phyloP scores from a whole-genome alignment of 2,329 filamentous ascomycete species.

The Mycogone perniciosa region DNA sequence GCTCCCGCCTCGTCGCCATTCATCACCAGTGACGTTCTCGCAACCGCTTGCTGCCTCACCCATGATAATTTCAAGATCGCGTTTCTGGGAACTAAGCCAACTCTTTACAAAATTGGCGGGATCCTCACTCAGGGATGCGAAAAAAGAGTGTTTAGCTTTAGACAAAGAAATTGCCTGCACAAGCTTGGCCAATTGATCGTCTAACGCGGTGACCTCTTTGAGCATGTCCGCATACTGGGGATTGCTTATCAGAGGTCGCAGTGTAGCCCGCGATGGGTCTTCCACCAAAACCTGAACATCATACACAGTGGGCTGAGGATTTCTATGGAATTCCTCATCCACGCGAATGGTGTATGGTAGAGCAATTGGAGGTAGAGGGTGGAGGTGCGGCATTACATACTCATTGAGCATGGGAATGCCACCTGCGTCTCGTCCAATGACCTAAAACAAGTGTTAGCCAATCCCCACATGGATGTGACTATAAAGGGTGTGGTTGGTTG shows the following conservation, averaged over 20 bases:
- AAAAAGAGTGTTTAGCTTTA: conserved; percentile 87
- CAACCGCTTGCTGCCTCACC: conserved; percentile 68
- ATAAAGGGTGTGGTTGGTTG: background rate
- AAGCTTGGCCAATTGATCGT: conserved; percentile 79
- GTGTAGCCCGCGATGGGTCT: conserved; percentile 66
- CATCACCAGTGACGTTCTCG: conserved; percentile 52
- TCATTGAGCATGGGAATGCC: conserved; percentile 82
- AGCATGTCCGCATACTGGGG: conserved; percentile 65
- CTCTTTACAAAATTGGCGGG: conserved; percentile 77
- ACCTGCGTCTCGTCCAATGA: conserved; percentile 69
- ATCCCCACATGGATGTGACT: too few relatives aligned
- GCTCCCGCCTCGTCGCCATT: conserved; percentile 59
- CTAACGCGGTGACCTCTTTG: conserved; percentile 67
- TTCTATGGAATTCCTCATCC: conserved; percentile 72
- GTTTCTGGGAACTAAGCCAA: conserved; percentile 87
- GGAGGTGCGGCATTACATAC: conserved; percentile 71
- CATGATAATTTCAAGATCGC: conserved; percentile 81
- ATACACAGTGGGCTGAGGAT: conserved; percentile 76
- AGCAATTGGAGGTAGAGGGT: conserved; percentile 71
- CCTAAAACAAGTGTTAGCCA: conserved; percentile 36
- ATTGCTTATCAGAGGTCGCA: conserved; percentile 61
- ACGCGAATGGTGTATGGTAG: conserved; percentile 91
- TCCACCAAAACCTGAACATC: conserved; percentile 81
- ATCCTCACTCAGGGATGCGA: conserved; percentile 69
- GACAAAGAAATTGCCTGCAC: conserved; percentile 77